Base-by-base conservation (phyloP, 1,139 yeast species). In the Taphrina wiesneri region DNA sequence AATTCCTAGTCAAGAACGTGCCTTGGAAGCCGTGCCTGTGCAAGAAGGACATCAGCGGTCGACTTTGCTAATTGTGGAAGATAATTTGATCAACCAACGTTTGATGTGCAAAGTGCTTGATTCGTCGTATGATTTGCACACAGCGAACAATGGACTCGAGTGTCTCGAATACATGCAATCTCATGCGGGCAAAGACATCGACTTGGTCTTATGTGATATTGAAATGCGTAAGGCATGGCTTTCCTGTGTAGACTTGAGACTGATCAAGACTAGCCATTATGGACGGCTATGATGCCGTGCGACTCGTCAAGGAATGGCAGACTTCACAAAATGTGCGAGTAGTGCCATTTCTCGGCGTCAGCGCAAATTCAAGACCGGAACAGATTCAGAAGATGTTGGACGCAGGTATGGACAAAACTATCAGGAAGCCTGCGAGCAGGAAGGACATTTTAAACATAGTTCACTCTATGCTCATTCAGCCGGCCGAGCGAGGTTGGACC, bases 71-170 rank as follows among this genome's bases (percentile, higher is more conserved):
- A 93, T 93, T 43, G 99, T 95, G 9, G 99, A 93, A 76, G 99
- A 93, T 80, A 93, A 93, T 75, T 87, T 93, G 53, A 92, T 93
- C 73, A 93, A 93, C 77, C 96, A 90, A 78, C 90, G 91, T 57
- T 91, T 93, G 81, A 81, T 93, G 74, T 96, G 93, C 34, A 90
- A 96, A 19, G 92, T 90, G 73, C 80, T 93, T 74, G 83, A 91
- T 70, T 91, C 92, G 71, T 85, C 88, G 70, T 92, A 93, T 46
- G 87, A 87, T 57, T 90, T 88, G 70, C 87, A 86, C 69, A 87
- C 91, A 56, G 97, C 97, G 5, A 87, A 88, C 67, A 91, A 90
- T 71, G 98, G 98, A 32, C 85, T 86, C 71, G 97, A 92, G 72
- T 97, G 97, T 0, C 84, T 92, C 3, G 95, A 90, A 69, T 88